phyloP scores from a whole-genome alignment of 331 rosid species.

The Malus hybrid region DNA sequence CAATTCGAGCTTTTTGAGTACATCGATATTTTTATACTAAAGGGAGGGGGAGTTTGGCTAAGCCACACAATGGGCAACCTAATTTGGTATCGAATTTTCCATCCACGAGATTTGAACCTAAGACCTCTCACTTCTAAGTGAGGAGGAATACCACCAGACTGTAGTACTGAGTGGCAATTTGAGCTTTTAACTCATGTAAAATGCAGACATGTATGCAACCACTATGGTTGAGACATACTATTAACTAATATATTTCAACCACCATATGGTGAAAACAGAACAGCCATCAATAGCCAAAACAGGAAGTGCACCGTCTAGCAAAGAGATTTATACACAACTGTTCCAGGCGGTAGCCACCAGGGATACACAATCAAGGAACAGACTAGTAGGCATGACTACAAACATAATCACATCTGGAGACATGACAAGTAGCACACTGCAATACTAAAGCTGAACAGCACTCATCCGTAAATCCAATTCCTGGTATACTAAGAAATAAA shows the following conservation, averaged over 20 bases:
- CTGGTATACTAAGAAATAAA: not conserved
- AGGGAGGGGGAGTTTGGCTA: too few species aligned
- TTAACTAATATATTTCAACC: not conserved
- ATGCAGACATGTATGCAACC: not conserved
- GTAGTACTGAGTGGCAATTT: too few species aligned
- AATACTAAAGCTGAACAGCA: not conserved
- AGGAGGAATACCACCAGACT: too few species aligned
- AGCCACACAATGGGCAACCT: too few species aligned
- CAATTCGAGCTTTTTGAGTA: not conserved
- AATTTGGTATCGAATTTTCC: too few species aligned
- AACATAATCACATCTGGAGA: not conserved
- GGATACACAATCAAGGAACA: not conserved
- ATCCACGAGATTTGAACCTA: too few species aligned
- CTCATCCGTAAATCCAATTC: not conserved
- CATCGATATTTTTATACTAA: too few species aligned
- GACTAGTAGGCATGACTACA: not conserved
- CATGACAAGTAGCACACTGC: not conserved
- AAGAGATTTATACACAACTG: too few species aligned
- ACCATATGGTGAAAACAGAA: not conserved
- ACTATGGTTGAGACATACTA: not conserved
- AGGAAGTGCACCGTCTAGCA: too few species aligned
- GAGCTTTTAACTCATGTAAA: not conserved
- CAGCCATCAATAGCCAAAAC: not conserved
- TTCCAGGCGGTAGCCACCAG: not conserved
- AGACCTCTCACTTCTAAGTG: too few species aligned